Conservation (phyloP, 306 rosid genomes). For the Dalbergia cultrata region DNA sequence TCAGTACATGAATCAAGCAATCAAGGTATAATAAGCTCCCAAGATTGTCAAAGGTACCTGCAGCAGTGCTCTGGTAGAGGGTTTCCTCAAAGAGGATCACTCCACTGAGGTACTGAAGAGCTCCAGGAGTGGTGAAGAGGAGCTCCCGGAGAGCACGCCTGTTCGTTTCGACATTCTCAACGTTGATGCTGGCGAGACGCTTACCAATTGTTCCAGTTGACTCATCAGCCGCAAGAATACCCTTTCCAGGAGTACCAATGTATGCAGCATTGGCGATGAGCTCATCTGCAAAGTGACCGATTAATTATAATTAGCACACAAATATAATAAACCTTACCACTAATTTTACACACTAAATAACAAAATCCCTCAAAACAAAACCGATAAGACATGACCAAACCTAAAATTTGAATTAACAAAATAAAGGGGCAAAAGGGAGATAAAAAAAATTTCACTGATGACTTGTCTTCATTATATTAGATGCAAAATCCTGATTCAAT, state of each 20-base stretch:
- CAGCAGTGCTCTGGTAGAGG: constrained; percentile 53
- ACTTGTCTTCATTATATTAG: not conserved
- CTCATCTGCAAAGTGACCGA: constrained; percentile 43
- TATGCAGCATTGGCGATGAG: constrained; percentile 59
- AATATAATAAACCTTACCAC: not conserved
- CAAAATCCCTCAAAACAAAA: not conserved
- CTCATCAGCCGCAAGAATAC: constrained; percentile 62
- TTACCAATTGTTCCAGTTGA: constrained; percentile 54
- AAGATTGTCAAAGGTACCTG: constrained; percentile 39
- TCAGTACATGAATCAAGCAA: not conserved
- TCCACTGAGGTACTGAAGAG: constrained; percentile 52
- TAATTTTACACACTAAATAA: no score
- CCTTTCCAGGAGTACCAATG: constrained; percentile 60
- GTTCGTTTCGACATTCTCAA: constrained; percentile 54
- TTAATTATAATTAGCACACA: not conserved
- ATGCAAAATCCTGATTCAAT: not conserved
- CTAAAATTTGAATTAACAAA: not conserved
- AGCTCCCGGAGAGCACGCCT: constrained; percentile 57
- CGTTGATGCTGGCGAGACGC: constrained; percentile 55
- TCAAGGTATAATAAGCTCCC: not conserved
- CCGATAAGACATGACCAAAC: not conserved
- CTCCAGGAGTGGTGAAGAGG: constrained; percentile 54
- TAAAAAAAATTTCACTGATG: not conserved
- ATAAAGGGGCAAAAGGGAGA: not conserved
- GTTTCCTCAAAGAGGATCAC: constrained; percentile 58